Conservation (phyloP, 306 rosid species). For the Neltuma alba region DNA sequence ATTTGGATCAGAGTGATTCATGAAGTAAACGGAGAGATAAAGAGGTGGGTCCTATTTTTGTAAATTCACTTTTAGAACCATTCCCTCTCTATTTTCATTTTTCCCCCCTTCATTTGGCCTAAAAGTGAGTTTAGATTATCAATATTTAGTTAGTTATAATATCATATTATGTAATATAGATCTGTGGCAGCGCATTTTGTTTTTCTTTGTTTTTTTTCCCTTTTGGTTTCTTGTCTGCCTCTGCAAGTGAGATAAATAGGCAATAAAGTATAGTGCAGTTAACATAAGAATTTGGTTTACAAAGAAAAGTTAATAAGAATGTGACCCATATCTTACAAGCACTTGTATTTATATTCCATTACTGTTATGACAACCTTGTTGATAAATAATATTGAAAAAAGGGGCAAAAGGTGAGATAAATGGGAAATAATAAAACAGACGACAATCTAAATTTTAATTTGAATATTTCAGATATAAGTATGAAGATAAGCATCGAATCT, state of each 20-base stretch:
- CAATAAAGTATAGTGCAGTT: too few species aligned
- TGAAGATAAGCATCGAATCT: too few species aligned
- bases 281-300: too few species aligned
- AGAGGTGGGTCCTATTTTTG: neutral
- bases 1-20: neutral
- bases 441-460: too few species aligned
- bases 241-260: neutral
- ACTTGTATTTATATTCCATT: neutral
- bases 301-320: neutral
- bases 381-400: too few species aligned
- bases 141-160: neutral
- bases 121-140: neutral
- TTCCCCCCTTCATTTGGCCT: neutral
- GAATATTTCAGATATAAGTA: too few species aligned
- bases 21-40: neutral
- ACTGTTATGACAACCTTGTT: too few species aligned
- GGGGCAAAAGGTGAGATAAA: too few species aligned
- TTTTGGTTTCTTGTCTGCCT: conserved; percentile 9
- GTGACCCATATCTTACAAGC: neutral
- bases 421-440: too few species aligned
- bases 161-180: neutral
- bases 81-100: neutral
- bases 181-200: neutral
- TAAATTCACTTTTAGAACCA: neutral
- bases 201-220: neutral